Evolutionary conservation across 495 filamentous ascomycete species (phyloP).

Genomic region (Astrothelium subdiscretum): DNA sequence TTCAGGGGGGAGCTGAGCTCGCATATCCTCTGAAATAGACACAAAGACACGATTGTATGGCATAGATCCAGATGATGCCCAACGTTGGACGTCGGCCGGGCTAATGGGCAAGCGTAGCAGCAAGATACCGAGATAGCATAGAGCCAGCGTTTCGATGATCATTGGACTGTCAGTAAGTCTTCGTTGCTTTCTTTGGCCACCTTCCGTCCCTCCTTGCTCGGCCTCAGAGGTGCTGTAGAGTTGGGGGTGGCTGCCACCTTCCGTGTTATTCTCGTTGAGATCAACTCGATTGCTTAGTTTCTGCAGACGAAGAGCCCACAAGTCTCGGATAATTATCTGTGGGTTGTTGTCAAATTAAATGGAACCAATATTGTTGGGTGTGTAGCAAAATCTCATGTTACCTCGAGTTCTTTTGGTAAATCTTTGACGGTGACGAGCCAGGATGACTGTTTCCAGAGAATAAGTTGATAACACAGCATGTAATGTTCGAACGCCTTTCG

Average conservation of each 20-base stretch:
- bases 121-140: constrained; percentile 56
- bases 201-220: constrained; percentile 10
- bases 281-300: constrained; percentile 28
- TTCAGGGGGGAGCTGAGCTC: constrained; percentile 18
- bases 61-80: constrained; percentile 22
- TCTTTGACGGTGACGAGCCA: constrained; percentile 49
- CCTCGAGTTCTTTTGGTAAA: constrained; percentile 55
- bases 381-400: too few species aligned
- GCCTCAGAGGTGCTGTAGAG: constrained; percentile 4
- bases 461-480: constrained; percentile 73
- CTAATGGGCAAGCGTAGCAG: constrained; percentile 53
- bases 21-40: constrained; percentile 20
- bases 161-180: constrained; percentile 33
- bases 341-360: constrained; percentile 1
- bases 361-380: too few species aligned
- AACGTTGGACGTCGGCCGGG: constrained; percentile 47
- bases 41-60: constrained; percentile 22
- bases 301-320: constrained; percentile 58
- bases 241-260: constrained; percentile 18
- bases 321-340: constrained; percentile 47
- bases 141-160: constrained; percentile 48
- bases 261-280: constrained; percentile 11
- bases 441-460: constrained; percentile 63
- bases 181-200: constrained; percentile 10
- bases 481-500: constrained; percentile 61